Base-by-base conservation (phyloP, 148 eudicot species). In the Camellia granthamiana region DNA sequence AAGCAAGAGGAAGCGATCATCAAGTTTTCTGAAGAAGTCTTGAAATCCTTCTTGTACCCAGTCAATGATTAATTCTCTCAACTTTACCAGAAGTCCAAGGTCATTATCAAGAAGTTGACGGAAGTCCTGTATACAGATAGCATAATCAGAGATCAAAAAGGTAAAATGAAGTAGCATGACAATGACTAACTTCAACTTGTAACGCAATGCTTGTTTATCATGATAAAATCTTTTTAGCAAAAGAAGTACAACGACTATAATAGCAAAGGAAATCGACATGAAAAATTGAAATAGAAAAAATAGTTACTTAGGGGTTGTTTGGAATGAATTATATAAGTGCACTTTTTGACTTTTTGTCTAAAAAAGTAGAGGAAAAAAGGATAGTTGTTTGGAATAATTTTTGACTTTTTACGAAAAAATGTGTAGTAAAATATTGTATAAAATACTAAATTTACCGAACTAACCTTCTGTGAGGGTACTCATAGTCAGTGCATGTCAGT, bases 21-120 rank as follows among this genome's bases (percentile, higher is more conserved):
- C 84, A 75, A 97, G 98, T 75, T 91, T 84, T 80, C 83, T 85
- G 84, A 94, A 97, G 88, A 97, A 97, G 80, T 84, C 84, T 83
- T 97, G 92, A 83, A 94, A 97, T 81, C 99, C 99, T 88, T 92
- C 98, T 84, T 91, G 97, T 78, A 91, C 97, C 99, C 98, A 91
- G 83, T 88, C 95, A 77, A 90, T 84, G 69, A 90, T 81, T 75
- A 79, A 75, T 81, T 86, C 93, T 87, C 91, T 88, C 88, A 97
- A 85, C 83, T 91, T 88, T 49, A 83, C 75, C 64, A 94, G 81
- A 72, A 94, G 82, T 23, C 88, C 92, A 82, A 88, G 62, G 81
- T 86, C 87, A 79, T 94, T 92, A 81, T 94, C 99, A 82, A 97
- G 91, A 70, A 97, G 95, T 80, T 86, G 91, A 60, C 90, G 87